Conservation (phyloP, 768 basidiomycete species). For the Cyclocybe cylindracea region DNA sequence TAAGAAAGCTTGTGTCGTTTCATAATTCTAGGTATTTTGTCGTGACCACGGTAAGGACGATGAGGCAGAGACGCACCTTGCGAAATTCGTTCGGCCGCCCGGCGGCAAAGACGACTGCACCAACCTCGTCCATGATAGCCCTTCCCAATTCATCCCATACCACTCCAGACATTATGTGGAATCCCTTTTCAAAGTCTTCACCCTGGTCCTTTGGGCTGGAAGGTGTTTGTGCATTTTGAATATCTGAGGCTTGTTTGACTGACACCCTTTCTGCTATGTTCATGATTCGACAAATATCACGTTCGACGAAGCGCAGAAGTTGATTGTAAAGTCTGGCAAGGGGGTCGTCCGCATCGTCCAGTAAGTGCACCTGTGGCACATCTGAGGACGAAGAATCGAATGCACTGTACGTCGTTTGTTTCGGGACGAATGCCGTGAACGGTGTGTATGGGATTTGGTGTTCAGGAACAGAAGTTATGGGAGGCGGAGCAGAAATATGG, state of each 20-base stretch:
- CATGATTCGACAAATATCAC: constrained; percentile 75
- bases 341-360: constrained; percentile 68
- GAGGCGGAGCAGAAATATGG: constrained; percentile 30
- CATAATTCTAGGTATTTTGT: constrained; percentile 63
- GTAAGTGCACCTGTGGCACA: constrained; percentile 45
- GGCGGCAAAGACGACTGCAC: constrained; percentile 82
- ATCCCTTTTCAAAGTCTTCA: constrained; percentile 41
- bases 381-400: constrained; percentile 24
- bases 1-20: constrained; percentile 81
- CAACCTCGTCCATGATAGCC: constrained; percentile 84
- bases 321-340: constrained; percentile 81
- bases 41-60: neutral
- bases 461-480: constrained; percentile 27
- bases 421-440: constrained; percentile 53
- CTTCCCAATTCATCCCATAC: constrained; percentile 85
- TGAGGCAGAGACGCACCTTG: constrained; percentile 53
- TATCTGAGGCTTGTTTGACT: constrained; percentile 41
- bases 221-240: neutral
- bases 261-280: constrained; percentile 71
- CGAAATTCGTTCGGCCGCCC: constrained; percentile 91
- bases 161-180: constrained; percentile 85
- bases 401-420: constrained; percentile 45
- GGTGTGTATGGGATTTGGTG: constrained; percentile 53
- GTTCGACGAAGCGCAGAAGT: constrained; percentile 77
- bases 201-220: neutral